A percentile compares a stretch with the other conserved stretches of the same genome.
phyloP scores from a whole-genome alignment of 2,329 filamentous ascomycete genomes.

The Grosmannia huntii region DNA sequence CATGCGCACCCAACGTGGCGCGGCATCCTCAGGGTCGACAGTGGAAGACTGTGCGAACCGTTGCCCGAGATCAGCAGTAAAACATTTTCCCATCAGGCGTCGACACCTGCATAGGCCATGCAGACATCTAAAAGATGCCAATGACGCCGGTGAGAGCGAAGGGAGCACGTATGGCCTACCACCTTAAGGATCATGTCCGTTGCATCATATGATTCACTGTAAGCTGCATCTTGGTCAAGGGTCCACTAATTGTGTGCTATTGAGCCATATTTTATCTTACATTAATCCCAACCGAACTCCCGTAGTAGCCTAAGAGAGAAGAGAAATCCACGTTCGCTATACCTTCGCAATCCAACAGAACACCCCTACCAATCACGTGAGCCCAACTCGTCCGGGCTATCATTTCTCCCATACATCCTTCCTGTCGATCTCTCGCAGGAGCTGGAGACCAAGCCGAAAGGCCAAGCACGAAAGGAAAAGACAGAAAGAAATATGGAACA shows the following conservation, averaged over 20 bases:
- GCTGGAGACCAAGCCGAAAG: neutral
- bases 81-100: too few relatives aligned
- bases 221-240: neutral
- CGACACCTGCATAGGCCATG: too few relatives aligned
- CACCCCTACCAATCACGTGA: neutral
- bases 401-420: neutral
- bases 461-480: slow-evolving; percentile 14
- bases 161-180: too few relatives aligned
- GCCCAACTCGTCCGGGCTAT: neutral
- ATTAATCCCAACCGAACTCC: neutral
- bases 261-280: neutral
- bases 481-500: slow-evolving; percentile 34
- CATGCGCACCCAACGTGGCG: neutral
- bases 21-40: neutral
- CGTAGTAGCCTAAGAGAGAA: neutral
- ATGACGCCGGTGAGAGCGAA: too few relatives aligned
- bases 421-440: neutral
- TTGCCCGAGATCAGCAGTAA: too few relatives aligned
- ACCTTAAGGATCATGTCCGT: too few relatives aligned
- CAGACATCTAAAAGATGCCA: too few relatives aligned
- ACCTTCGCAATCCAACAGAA: neutral
- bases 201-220: too few relatives aligned
- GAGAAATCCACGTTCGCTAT: neutral
- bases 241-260: neutral
- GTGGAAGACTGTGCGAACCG: too few relatives aligned